Evolutionary conservation across 345 rosid species (phyloP).

Genomic region (Salix exigua): DNA sequence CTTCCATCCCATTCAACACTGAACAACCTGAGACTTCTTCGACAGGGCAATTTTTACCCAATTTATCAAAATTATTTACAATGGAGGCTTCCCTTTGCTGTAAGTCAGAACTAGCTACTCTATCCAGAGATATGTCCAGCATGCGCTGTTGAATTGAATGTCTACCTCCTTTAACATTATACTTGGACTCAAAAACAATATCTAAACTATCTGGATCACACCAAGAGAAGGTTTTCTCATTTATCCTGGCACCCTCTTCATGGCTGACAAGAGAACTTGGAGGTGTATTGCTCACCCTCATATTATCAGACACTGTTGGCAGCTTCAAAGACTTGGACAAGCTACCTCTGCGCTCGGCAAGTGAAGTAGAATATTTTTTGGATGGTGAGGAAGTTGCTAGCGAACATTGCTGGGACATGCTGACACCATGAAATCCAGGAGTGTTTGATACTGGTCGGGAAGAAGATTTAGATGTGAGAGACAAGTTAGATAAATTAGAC

Average conservation of each 20-base stretch:
- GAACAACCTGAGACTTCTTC: slow-evolving; percentile 20
- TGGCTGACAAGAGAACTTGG: slow-evolving; percentile 21
- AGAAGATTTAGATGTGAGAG: slow-evolving; percentile 43
- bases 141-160: slow-evolving; percentile 27
- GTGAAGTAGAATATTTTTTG: slow-evolving; percentile 59
- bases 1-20: slow-evolving; percentile 18
- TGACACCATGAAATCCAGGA: slow-evolving; percentile 33
- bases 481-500: slow-evolving; percentile 61
- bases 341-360: slow-evolving; percentile 85
- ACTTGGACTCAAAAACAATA: slow-evolving; percentile 47
- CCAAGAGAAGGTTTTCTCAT: slow-evolving; percentile 32
- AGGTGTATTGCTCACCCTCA: slow-evolving; percentile 26
- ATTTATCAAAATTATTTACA: slow-evolving; percentile 26
- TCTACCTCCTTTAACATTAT: slow-evolving; percentile 32
- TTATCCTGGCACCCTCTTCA: slow-evolving; percentile 29
- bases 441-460: slow-evolving; percentile 31
- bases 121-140: slow-evolving; percentile 33
- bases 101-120: slow-evolving; percentile 31
- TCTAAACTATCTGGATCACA: slow-evolving; percentile 44
- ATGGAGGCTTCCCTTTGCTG: slow-evolving; percentile 29
- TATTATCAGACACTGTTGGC: slow-evolving; percentile 50
- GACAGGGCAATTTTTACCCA: slow-evolving; percentile 16
- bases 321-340: slow-evolving; percentile 66
- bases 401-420: slow-evolving; percentile 31
- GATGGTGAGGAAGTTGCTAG: slow-evolving; percentile 30